Percentiles rank a stretch among this genome's conserved stretches.
Evolutionary conservation across 2,329 filamentous ascomycete species (phyloP).

Genomic region (Penicillium brevicompactum): DNA sequence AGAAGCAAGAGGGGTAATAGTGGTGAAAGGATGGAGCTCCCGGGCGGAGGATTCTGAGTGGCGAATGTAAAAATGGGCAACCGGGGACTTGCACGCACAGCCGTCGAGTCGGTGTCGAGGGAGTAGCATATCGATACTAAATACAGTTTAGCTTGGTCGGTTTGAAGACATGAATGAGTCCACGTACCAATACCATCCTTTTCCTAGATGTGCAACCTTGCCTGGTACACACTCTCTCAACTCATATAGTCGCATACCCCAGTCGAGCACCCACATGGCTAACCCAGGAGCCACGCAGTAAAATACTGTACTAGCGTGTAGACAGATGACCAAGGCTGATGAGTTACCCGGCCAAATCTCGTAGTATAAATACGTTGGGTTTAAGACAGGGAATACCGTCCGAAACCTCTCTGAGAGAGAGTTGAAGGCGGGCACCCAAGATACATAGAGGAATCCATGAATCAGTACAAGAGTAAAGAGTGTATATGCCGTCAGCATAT

Average conservation of each 20-base stretch:
- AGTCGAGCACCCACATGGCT: background rate
- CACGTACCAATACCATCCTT: background rate
- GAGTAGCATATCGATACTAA: conserved; percentile 6
- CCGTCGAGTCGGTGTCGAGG: conserved; percentile 7
- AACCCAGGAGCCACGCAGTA: background rate
- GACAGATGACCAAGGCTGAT: background rate
- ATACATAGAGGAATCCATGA: background rate
- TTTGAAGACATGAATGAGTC: background rate
- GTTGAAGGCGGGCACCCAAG: background rate
- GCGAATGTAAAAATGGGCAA: conserved; percentile 8
- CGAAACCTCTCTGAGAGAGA: background rate
- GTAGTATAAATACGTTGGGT: background rate
- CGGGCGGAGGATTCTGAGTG: conserved; percentile 18
- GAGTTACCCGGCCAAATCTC: background rate
- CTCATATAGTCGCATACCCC: background rate
- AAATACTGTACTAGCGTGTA: background rate
- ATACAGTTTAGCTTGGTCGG: background rate
- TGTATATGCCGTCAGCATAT: background rate
- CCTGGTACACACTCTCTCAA: background rate
- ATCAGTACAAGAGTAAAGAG: background rate
- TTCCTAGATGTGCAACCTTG: background rate
- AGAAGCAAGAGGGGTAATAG: background rate
- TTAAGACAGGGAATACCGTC: background rate
- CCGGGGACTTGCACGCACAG: conserved; percentile 4
- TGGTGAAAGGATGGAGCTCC: background rate